A percentile compares a stretch with the other conserved stretches of the same genome.
phyloP scores from a whole-genome alignment of 148 eudicot genomes.

The Diospyros kaki region DNA sequence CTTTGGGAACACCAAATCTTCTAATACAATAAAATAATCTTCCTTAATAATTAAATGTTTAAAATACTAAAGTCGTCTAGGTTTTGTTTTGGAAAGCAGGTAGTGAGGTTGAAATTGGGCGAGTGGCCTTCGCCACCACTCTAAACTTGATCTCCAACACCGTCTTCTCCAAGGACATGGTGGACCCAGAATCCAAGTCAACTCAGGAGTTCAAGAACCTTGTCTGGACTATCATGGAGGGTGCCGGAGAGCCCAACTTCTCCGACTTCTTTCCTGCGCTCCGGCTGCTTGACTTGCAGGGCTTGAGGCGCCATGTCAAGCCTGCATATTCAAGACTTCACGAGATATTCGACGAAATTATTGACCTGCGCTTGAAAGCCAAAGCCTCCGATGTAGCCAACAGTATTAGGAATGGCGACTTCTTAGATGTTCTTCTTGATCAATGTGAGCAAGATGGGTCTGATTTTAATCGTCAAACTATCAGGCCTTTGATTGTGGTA shows the following conservation, averaged over 20 bases:
- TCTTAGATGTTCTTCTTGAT: conserved; percentile 21
- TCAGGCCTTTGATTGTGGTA: too few relatives aligned
- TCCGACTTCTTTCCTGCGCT: not conserved
- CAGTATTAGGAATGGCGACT: conserved; percentile 15
- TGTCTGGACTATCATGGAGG: not conserved
- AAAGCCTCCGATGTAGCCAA: not conserved
- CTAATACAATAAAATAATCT: too few relatives aligned
- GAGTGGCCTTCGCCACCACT: not conserved
- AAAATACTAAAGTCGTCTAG: too few relatives aligned
- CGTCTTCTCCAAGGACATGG: not conserved
- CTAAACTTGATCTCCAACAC: conserved; percentile 2
- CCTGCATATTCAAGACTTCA: not conserved
- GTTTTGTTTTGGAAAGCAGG: too few relatives aligned
- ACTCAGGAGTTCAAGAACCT: not conserved
- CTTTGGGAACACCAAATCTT: not conserved
- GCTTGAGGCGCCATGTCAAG: not conserved
- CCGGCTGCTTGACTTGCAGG: not conserved
- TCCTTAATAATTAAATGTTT: too few relatives aligned
- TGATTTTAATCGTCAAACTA: not conserved
- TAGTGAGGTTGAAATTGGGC: not conserved
- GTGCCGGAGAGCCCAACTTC: not conserved
- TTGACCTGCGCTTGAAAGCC: conserved; percentile 13
- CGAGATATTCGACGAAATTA: conserved; percentile 5
- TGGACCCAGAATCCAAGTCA: not conserved
- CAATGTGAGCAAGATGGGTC: conserved; percentile 13